Evolutionary conservation across 192 early-diverging fungal genomes (phyloP).

Genomic region (Entomortierella parvispora): DNA sequence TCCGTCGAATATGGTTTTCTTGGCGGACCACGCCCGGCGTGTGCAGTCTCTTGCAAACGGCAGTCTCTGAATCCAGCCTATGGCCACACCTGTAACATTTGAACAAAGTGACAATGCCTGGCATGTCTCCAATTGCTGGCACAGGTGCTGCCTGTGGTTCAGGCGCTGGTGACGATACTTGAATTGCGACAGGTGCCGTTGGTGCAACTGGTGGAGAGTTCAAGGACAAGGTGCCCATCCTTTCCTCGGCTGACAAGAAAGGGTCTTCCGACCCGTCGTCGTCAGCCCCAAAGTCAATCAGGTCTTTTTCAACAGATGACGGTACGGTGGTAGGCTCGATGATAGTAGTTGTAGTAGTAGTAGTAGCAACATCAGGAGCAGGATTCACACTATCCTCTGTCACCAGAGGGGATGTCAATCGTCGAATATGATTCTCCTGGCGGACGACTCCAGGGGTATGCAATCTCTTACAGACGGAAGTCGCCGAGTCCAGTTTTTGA

Average conservation of each 20-base stretch:
- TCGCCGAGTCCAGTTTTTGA: too few species aligned
- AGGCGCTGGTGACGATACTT: not conserved
- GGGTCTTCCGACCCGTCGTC: not conserved
- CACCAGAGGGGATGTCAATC: too few species aligned
- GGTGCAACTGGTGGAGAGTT: not conserved
- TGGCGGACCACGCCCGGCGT: not conserved
- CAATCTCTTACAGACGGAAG: too few species aligned
- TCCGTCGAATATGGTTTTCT: constrained; percentile 10
- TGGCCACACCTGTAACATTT: constrained; percentile 24
- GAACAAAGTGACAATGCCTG: constrained; percentile 17
- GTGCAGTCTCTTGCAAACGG: constrained; percentile 25
- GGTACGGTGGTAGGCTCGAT: too few species aligned
- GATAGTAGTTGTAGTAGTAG: not conserved
- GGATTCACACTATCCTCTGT: too few species aligned
- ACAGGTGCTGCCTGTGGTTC: not conserved
- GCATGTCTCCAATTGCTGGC: not conserved
- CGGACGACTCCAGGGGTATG: too few species aligned
- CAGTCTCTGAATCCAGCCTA: constrained; percentile 24
- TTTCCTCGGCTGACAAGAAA: too few species aligned
- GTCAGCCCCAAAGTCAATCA: constrained; percentile 8
- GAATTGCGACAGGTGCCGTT: not conserved
- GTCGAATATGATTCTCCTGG: too few species aligned
- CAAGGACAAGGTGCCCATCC: not conserved
- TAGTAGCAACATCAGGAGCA: not conserved
- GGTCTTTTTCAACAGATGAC: not conserved